Evolutionary conservation across 2,329 filamentous ascomycete genomes (phyloP).

Genomic region (Colletotrichum sp.): DNA sequence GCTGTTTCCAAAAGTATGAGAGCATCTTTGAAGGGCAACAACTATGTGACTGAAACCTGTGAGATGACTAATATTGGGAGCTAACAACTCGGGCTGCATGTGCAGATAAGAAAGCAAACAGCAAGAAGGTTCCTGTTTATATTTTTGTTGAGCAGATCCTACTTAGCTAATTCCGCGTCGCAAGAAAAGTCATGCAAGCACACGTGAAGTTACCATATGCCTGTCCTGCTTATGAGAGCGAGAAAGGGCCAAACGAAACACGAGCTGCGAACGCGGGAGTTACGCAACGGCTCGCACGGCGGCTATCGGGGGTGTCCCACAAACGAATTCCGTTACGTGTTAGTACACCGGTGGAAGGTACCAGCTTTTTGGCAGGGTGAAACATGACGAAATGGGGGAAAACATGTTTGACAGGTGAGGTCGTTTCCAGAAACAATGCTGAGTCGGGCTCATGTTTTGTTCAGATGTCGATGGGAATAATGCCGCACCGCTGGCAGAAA

Average conservation of each 20-base stretch:
- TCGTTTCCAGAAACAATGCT: not conserved
- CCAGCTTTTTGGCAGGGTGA: not conserved
- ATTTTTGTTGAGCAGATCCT: not conserved
- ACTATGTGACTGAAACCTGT: not conserved
- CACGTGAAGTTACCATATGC: not conserved
- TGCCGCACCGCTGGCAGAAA: not conserved
- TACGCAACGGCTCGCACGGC: not conserved
- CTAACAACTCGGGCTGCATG: not conserved
- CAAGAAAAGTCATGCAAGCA: not conserved
- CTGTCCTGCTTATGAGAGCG: not conserved
- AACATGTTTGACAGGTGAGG: not conserved
- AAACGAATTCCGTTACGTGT: not conserved
- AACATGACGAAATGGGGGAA: not conserved
- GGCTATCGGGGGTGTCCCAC: not conserved
- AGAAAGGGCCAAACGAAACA: not conserved
- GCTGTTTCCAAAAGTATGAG: not conserved
- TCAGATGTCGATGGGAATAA: not conserved
- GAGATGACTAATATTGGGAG: not conserved
- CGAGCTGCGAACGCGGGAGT: not conserved
- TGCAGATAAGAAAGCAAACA: not conserved
- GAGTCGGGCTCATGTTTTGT: not conserved
- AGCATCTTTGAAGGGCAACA: not conserved
- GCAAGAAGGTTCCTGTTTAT: not conserved
- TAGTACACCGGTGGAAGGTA: not conserved
- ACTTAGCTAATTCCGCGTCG: not conserved